Base-by-base conservation (phyloP, 345 rosid species). In the Mangifera indica region DNA sequence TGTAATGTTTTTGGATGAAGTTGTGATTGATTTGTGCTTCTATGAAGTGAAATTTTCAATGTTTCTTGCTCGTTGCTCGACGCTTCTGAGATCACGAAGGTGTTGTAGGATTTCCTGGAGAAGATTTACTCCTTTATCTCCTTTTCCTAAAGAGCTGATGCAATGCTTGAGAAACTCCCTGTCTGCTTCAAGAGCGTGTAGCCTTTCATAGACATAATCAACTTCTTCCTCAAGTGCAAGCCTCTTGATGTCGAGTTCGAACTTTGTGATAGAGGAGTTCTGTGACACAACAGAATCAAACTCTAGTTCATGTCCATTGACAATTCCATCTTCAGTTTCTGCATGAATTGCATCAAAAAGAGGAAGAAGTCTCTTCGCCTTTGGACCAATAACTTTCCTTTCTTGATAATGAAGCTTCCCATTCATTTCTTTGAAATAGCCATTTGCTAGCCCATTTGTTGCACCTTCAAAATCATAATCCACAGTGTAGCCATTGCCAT, bases 141-240 rank as follows among this genome's bases (percentile, higher is more conserved):
- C 99, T 82, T 93, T 91, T 80, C 73, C 87, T 78, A 91, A 77
- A 17, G 99, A 95, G 42, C 88, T 82, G 44, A 93, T 72, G 72
- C 98, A 88, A 77, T 93, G 98, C 63, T 83, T 87, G 52, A 96
- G 83, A 76, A 96, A 96, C 77, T 96, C 98, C 73, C 97, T 85
- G 71, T 96, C 98, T 17, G 96, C 95, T 58, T 96, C 99, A 0
- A 96, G 78, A 21, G 96, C 96, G 77, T 88, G 97, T 66, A 96
- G 82, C 77, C 98, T 89, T 73, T 88, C 97, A 18, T 93, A 88
- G 10, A 96, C 88, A 69, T 87, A 90, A 70, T 96, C 93, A 56
- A 93, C 89, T 65, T 88, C 98, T 56, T 89, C 99, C 77, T 88
- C 98, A 0, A 89, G 68, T 0, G 84, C 76, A 1, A 72, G 67